Evolutionary conservation across 805 yeast genomes (phyloP).

Genomic region (Yarrowia deformans): DNA sequence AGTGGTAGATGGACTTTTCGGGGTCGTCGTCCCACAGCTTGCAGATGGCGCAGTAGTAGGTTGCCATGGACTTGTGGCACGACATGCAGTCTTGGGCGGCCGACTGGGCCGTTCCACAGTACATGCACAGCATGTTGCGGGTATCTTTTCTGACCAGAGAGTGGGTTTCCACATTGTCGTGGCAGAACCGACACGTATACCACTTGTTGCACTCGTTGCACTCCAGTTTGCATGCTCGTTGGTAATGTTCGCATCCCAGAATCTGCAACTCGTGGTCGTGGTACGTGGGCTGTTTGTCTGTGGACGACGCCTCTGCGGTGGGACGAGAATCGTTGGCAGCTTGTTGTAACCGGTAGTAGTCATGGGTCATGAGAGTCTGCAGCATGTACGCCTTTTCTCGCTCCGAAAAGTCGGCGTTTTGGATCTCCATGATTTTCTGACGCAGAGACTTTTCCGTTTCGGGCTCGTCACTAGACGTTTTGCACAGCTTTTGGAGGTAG

Average conservation of each 20-base stretch:
- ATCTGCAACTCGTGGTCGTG: constrained; percentile 53
- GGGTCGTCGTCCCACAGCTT: constrained; percentile 81
- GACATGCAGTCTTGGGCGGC: constrained; percentile 73
- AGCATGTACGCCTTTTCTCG: constrained; percentile 49
- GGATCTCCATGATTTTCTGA: constrained; percentile 48
- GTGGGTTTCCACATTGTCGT: constrained; percentile 63
- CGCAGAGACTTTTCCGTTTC: constrained; percentile 45
- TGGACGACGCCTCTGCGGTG: constrained; percentile 10
- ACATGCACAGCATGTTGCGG: constrained; percentile 78
- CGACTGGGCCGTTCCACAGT: constrained; percentile 74
- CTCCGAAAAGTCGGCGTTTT: constrained; percentile 47
- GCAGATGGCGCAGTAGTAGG: constrained; percentile 80
- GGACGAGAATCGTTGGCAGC: constrained; percentile 14
- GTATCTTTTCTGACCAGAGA: constrained; percentile 66
- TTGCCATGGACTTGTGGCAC: constrained; percentile 73
- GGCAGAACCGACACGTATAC: constrained; percentile 86
- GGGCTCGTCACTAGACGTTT: constrained; percentile 6
- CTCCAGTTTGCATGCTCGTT: constrained; percentile 80
- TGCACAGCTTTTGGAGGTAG: constrained; percentile 20
- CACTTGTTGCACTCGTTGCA: constrained; percentile 78
- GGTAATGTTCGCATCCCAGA: constrained; percentile 84
- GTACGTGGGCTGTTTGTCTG: constrained; percentile 59
- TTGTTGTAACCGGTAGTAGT: constrained; percentile 44
- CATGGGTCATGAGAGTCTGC: constrained; percentile 51
- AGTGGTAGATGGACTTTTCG: constrained; percentile 83